Evolutionary conservation across 73 alveolate species (phyloP), one percentile per base, ranked within the genome.

Genomic region (Effrenium voratum): DNA sequence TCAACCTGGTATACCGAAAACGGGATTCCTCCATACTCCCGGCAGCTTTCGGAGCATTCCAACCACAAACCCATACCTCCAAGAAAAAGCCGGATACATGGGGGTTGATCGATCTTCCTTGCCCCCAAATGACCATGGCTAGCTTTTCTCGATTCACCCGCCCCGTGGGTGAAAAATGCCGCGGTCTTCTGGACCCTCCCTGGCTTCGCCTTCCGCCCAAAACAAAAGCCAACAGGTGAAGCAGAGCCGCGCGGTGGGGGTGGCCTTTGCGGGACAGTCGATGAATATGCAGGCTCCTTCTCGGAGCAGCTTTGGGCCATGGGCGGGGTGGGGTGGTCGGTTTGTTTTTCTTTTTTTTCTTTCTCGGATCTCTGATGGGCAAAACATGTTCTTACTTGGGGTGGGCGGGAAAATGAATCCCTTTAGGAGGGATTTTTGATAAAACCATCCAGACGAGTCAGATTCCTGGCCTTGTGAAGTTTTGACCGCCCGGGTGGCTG

Each of bases 201-300:
- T n/a, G n/a, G n/a, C n/a, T n/a, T n/a, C n/a, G n/a, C n/a, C n/a
- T n/a, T n/a, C n/a, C n/a, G n/a, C n/a, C n/a, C n/a, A n/a, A n/a
- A n/a, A n/a, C n/a, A n/a, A n/a, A n/a, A n/a, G n/a, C n/a, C n/a
- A n/a, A n/a, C n/a, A n/a, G n/a, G n/a, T n/a, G n/a, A n/a, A n/a
- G 55, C 87, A 72, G 22, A 90, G 57, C 45, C 68, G 68, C 36
- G 76, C 97, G 0, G 97, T 90, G 59, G 87, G 97, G 24, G 45
- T 90, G 57, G 66, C 60, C 75, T 68, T 90, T n/a, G 97, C 75
- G 19, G 97, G 97, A 13, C 59, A 83, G 75, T 5, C 34, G 38
- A 50, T 83, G 24, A 77, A 83, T n/a, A 6, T 52, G 57, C 28
- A 83, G 93, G 93, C 57, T n/a, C n/a, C n/a, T n/a, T n/a, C n/a